Evolutionary conservation across 495 filamentous ascomycete species (phyloP), one percentile per base, ranked within the genome.

Genomic region (Rhizodiscina lignyota): DNA sequence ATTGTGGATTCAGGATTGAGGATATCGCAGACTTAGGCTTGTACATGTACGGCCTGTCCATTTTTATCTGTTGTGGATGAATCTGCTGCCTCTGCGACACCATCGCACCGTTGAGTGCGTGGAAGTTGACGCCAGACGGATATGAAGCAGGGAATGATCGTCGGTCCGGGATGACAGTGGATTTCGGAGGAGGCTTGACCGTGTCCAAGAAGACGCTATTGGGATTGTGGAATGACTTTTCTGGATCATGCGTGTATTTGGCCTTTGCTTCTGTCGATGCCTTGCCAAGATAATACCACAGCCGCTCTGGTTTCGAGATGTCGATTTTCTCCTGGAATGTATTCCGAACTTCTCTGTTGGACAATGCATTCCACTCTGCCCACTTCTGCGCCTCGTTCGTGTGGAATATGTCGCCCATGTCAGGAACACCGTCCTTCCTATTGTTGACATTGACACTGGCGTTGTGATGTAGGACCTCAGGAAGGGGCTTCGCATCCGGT

Each of bases 221-320:
- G 21, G 56, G 41, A 36, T 72, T 75, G 42, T 77, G 61, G 29
- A 36, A 43, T 40, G 59, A 42, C 31, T 68, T 73, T 26, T 58
- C 58, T 40, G 67, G 72, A 61, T 91, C 77, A 43, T 89, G 79
- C 20, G 89, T 93, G 62, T 84, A 97, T 50, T 92, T 81, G 30
- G 83, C 77, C 56, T 77, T 85, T 48, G 84, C 79, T 51, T 97
- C 89, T 15, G 89, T 96, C 30, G 87, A 94, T 32, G 64, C 70
- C 48, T 72, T 68, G 13, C 81, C 82, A 43, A 97, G 66, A 54
- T 94, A 97, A 57, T 81, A 72, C 87, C 86, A 97, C 37, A 93
- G 56, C 45, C 79, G 74, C 38, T 84, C 71, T 6, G 70, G 62
- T 51, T 74, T 73, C 41, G 56, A 49, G 15, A 92, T 47, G 46